Evolutionary conservation across 2,329 filamentous ascomycete species (phyloP), one percentile per base, ranked within the genome.

Genomic region (Neofusicoccum sp.): DNA sequence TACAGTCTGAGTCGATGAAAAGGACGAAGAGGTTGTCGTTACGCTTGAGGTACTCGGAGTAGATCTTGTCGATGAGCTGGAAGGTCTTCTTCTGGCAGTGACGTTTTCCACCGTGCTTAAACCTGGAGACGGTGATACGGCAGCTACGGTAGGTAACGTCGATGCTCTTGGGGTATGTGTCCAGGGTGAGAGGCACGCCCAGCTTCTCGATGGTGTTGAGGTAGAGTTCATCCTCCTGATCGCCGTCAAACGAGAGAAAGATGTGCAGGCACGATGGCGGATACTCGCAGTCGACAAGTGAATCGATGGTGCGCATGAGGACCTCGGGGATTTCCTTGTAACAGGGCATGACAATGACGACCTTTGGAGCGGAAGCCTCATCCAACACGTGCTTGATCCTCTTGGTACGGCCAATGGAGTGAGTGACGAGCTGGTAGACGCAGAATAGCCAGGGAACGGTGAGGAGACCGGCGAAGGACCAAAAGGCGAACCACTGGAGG

Each of bases 1-100:
- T 95, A 75, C 95, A 98, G 73, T 98, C 93, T 0, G 93, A 97
- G 77, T 98, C 93, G 71, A 98, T 97, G 77, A 98, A 98, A 9
- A 98, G 84, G 58, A 98, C 89, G 73, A 98, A 98, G 0, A 98
- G 80, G 68, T 98, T 91, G 75, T 98, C 93, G 71, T 96, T 91
- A 49, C 86, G 83, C 75, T 88, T 89, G 58, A 96, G 81, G 66
- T 98, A 98, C 61, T 92, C 85, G 56, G 88, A 84, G 73, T 97
- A 98, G 14, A 98, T 88, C 69, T 89, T 91, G 78, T 98, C 92
- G 69, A 98, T 96, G 63, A 98, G 86, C 72, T 89, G 89, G 79
- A 93, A 98, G 0, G 93, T 96, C 63, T 86, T 84, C 77, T 97
- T 98, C 71, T 99, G 93, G 71, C 93, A 97, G 71, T 93, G 88